Conservation (phyloP, 306 rosid genomes). For the Cyclanthera cordifolia region DNA sequence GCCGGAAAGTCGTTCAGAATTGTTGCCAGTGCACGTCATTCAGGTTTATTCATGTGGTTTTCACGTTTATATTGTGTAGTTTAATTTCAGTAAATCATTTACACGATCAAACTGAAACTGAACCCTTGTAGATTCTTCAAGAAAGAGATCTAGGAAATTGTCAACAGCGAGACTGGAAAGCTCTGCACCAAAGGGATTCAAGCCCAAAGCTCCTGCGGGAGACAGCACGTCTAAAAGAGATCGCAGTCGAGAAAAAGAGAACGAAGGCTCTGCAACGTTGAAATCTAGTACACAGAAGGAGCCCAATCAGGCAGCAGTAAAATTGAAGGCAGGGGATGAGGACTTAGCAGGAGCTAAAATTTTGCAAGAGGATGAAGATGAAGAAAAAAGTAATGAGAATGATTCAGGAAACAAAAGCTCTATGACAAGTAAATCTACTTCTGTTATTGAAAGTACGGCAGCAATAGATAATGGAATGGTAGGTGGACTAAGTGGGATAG, state of each 20-base stretch:
- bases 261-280: slow-evolving; percentile 33
- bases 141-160: slow-evolving; percentile 44
- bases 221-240: slow-evolving; percentile 29
- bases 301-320: slow-evolving; percentile 19
- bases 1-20: slow-evolving; percentile 29
- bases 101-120: slow-evolving; percentile 6
- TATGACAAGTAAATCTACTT: slow-evolving; percentile 17
- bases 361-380: slow-evolving; percentile 3
- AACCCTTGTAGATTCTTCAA: slow-evolving; percentile 41
- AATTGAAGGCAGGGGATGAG: slow-evolving; percentile 19
- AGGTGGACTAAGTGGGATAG: slow-evolving; percentile 26
- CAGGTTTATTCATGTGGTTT: slow-evolving; percentile 8
- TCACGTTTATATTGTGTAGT: slow-evolving; percentile 4
- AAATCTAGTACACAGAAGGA: slow-evolving; percentile 30
- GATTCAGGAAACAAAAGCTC: slow-evolving; percentile 25
- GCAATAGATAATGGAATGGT: slow-evolving; percentile 15
- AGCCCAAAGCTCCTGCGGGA: slow-evolving; percentile 28
- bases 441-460: slow-evolving; percentile 19
- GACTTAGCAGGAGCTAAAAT: slow-evolving; percentile 22
- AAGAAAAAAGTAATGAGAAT: slow-evolving; percentile 19
- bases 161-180: slow-evolving; percentile 36
- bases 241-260: slow-evolving; percentile 25
- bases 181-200: slow-evolving; percentile 43
- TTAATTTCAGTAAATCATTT: background rate
- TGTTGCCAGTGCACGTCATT: slow-evolving; percentile 43